Base-by-base conservation (phyloP, 2,329 filamentous ascomycete species). In the Curvularia sp. region DNA sequence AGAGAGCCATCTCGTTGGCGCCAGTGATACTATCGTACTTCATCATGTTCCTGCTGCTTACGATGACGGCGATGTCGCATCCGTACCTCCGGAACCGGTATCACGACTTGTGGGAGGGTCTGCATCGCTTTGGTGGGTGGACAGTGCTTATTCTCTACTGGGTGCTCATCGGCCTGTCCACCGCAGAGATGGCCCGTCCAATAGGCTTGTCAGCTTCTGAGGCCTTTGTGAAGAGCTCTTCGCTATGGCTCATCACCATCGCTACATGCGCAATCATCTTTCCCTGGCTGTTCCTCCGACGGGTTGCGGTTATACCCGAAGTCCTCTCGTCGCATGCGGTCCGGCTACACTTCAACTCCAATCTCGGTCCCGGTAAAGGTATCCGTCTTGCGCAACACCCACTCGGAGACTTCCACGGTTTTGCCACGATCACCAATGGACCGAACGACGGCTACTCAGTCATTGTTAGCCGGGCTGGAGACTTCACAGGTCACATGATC, bases 281-380 rank as follows among this genome's bases (percentile, higher is more conserved):
- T 55, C 90, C 92, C 0, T 96, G 92, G 91, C 71, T 90, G 1
- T 84, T 86, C 61, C 85, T 95, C 18, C 86, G 89, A 56, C 88
- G 86, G 65, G 86, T 92, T 28, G 76, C 81, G 8, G 88, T 94
- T 54, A 79, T 84, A 22, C 82, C 89, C 9, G 89, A 93, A 73
- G 81, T 85, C 3, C 85, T 95, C 10, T 95, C 91, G 0, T 76
- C 83, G 41, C 91, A 94, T 75, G 91, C 91, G 48, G 80, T 91
- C 30, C 86, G 89, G 46, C 83, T 95, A 13, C 86, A 90, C 74
- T 77, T 76, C 62, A 67, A 76, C 31, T 72, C 70, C 0, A 71
- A 63, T 0, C 72, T 73, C 3, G 63, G 72, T 22, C 69, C 73
- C 15, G 75, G 74, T 7, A 73, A 75, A 15, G 60, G 69, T 26